A percentile compares a stretch with the other conserved stretches of the same genome.
phyloP scores from a whole-genome alignment of 2,329 filamentous ascomycete genomes.

The Colletotrichum sp. region DNA sequence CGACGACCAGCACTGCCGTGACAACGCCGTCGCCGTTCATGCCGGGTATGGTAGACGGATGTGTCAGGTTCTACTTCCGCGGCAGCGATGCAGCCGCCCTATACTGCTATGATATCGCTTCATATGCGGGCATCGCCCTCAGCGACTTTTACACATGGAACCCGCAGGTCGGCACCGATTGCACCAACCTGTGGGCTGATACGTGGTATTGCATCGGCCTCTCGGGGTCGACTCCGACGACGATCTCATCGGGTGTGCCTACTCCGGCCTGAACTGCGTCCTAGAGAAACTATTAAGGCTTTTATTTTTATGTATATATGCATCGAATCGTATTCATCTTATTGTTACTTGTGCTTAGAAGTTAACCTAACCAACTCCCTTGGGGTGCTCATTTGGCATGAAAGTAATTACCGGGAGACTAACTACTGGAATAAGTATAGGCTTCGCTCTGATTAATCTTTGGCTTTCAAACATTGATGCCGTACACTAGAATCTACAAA shows the following conservation, averaged over 20 bases:
- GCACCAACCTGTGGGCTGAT: background rate
- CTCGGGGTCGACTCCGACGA: background rate
- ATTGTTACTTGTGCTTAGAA: background rate
- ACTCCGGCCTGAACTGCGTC: background rate
- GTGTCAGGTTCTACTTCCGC: background rate
- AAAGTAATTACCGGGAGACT: background rate
- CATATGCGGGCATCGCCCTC: slow-evolving; percentile 3
- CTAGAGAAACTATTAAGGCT: background rate
- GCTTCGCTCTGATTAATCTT: background rate
- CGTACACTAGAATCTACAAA: background rate
- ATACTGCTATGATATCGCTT: background rate
- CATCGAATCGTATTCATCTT: background rate
- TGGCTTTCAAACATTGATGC: background rate
- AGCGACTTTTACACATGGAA: slow-evolving; percentile 14
- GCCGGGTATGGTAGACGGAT: background rate
- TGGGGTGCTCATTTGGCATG: background rate
- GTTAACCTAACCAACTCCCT: background rate
- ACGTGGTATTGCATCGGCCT: background rate
- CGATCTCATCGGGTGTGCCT: background rate
- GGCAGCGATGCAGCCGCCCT: background rate
- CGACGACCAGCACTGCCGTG: background rate
- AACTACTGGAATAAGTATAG: background rate
- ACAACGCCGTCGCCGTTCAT: background rate
- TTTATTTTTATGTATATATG: background rate
- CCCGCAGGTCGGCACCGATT: background rate